Conservation (phyloP, 2,329 filamentous ascomycete genomes). For the Eurotiales sp. region DNA sequence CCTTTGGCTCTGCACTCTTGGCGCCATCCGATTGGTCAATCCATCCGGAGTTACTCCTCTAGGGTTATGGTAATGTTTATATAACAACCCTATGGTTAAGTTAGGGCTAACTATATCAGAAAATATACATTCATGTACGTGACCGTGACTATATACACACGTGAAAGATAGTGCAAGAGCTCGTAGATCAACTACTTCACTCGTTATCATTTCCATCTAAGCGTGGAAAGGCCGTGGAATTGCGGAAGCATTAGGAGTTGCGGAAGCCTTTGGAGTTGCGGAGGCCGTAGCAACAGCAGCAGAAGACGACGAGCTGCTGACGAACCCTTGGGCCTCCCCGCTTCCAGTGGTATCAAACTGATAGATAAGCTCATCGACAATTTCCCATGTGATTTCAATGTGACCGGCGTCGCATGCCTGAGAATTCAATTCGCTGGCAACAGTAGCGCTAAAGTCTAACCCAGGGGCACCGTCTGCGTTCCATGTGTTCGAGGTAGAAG, state of each 20-base stretch:
- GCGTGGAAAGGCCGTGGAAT: background rate
- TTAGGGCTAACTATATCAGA: no score
- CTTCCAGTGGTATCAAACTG: conserved; percentile 10
- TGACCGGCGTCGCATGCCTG: conserved; percentile 8
- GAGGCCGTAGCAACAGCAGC: background rate
- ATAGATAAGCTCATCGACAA: conserved; percentile 13
- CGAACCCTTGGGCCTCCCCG: conserved; percentile 8
- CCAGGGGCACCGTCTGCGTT: conserved; percentile 3
- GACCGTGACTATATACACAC: no score
- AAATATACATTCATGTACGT: no score
- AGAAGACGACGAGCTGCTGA: background rate
- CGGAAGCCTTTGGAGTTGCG: background rate
- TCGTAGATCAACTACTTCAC: no score
- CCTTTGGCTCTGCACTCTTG: no score
- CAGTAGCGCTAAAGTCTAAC: conserved; percentile 9
- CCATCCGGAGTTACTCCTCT: no score
- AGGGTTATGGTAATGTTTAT: no score
- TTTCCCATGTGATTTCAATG: conserved; percentile 14
- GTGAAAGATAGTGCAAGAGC: no score
- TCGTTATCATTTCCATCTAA: no score
- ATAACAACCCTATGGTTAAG: no score
- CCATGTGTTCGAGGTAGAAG: conserved; percentile 3
- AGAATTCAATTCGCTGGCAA: conserved; percentile 2
- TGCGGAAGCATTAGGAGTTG: background rate
- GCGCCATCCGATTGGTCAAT: no score